A percentile compares a stretch with the other conserved stretches of the same genome.
Conservation (phyloP, 495 filamentous ascomycete genomes). For the Barbatosphaeria neglecta region DNA sequence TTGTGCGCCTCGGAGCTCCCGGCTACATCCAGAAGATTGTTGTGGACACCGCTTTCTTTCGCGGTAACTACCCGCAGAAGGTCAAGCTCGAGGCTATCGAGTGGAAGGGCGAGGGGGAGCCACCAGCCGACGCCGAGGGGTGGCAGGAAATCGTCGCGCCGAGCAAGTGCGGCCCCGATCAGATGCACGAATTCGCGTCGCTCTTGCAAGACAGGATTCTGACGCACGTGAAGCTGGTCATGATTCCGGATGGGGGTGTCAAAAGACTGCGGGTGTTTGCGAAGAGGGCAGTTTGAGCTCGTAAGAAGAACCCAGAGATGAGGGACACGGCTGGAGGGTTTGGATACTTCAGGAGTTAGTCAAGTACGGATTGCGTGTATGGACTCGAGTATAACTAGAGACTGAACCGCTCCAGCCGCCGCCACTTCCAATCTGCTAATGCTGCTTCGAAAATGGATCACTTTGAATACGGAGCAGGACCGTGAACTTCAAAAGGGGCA, state of each 20-base stretch:
- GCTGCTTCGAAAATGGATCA: too few relatives aligned
- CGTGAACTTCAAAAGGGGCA: too few relatives aligned
- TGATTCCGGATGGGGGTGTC: constrained; percentile 86
- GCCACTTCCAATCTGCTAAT: too few relatives aligned
- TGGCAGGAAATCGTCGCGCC: constrained; percentile 61
- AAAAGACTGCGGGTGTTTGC: constrained; percentile 78
- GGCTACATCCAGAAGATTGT: constrained; percentile 61
- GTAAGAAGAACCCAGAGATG: too few relatives aligned
- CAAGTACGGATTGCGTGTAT: too few relatives aligned
- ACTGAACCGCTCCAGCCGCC: too few relatives aligned
- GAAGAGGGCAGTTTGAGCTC: constrained; percentile 37
- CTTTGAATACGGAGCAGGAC: too few relatives aligned
- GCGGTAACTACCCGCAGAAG: constrained; percentile 79
- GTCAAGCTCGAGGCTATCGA: constrained; percentile 58
- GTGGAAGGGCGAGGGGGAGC: constrained; percentile 41
- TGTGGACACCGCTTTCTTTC: constrained; percentile 81
- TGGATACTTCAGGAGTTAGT: too few relatives aligned
- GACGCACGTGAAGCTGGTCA: constrained; percentile 77
- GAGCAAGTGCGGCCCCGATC: constrained; percentile 65
- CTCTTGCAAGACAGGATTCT: constrained; percentile 44
- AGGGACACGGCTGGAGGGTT: too few relatives aligned
- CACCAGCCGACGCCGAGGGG: constrained; percentile 44
- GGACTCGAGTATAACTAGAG: too few relatives aligned
- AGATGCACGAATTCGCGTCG: constrained; percentile 61
- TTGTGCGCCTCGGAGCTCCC: constrained; percentile 62